These are phyloP conservation scores for Capronia americana DNA, from an alignment of 2,329 filamentous ascomycete genomes.

Conservation along the genomic window DNA sequence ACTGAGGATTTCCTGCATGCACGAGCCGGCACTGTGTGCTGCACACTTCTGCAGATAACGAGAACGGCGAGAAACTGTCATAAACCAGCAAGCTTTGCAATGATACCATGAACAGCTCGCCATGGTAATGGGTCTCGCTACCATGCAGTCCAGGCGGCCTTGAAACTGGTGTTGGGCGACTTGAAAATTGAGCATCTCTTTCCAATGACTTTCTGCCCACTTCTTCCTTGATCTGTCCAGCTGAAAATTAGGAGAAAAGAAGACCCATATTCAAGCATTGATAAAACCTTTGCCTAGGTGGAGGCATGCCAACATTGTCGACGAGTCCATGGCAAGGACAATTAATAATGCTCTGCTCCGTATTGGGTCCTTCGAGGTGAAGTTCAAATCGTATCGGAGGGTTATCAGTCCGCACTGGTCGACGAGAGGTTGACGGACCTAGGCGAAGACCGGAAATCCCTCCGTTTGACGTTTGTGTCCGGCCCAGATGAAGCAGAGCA, in stretches of 20 bases:
- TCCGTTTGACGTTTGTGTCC: neutral
- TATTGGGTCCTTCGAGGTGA: neutral
- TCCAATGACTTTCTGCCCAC: neutral
- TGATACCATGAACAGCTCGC: slow-evolving; percentile 20
- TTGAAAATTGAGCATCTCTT: neutral
- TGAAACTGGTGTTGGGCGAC: neutral
- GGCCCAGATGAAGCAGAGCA: neutral
- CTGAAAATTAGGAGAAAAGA: neutral
- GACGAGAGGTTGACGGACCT: neutral
- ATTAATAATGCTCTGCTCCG: neutral
- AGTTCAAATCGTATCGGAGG: neutral
- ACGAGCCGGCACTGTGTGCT: neutral
- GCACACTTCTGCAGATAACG: neutral
- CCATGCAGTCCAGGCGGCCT: neutral
- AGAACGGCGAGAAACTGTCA: neutral
- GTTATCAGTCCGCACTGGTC: neutral
- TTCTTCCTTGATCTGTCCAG: neutral
- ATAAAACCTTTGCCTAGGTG: neutral
- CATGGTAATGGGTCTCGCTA: neutral
- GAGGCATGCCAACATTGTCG: neutral
- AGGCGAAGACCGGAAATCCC: neutral
- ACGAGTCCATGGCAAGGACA: neutral
- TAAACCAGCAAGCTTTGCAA: slow-evolving; percentile 5
- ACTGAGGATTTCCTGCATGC: slow-evolving; percentile 1
- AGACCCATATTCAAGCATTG: neutral